Base-by-base conservation (phyloP, 306 rosid species). In the Parietaria judaica region DNA sequence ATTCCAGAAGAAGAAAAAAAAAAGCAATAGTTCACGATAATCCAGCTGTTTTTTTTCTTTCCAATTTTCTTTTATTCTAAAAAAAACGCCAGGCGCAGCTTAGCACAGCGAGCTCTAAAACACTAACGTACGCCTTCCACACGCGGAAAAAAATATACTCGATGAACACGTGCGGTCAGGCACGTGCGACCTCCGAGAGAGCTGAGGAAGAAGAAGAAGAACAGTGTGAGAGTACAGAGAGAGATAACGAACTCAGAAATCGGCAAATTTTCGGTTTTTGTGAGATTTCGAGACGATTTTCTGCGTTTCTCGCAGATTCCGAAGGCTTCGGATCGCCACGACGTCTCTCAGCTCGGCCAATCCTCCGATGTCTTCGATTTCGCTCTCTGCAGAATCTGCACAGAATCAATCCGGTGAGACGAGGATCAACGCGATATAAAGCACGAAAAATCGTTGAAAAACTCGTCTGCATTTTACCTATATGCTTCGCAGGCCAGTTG, bases 191-290 rank as follows among this genome's bases (percentile, higher is more conserved):
- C 37, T 62, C 72, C 60, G 51, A 48, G 45, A 51, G 47, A 36
- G 17, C 9, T 51, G 58, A n/a, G 45, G 53, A n/a, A 46, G 65
- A 68, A 57, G 59, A 57, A 44, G 66, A 23, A 51, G 56, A 43
- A 2, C 60, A 7, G 35, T 7, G 36, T 23, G 31, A 23, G 31
- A 38, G 59, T 14, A 50, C 46, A 49, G 6, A 14, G 59, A 3
- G 10, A n/a, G 63, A 35, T 16, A 46, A 52, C 35, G 17, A 16
- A 74, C 72, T 67, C 70, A 89, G 63, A 84, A 94, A 67, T 86
- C 89, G 76, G 95, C 95, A 66, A 80, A 53, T 83, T 94, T 94
- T 58, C 99, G 35, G 77, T 83, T 80, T 11, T 64, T 47, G 50
- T 80, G 90, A 57, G 78, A 74, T 79, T 75, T 74, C 36, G 64